Conservation (phyloP, 148 eudicot species). For the Rhododendron molle region DNA sequence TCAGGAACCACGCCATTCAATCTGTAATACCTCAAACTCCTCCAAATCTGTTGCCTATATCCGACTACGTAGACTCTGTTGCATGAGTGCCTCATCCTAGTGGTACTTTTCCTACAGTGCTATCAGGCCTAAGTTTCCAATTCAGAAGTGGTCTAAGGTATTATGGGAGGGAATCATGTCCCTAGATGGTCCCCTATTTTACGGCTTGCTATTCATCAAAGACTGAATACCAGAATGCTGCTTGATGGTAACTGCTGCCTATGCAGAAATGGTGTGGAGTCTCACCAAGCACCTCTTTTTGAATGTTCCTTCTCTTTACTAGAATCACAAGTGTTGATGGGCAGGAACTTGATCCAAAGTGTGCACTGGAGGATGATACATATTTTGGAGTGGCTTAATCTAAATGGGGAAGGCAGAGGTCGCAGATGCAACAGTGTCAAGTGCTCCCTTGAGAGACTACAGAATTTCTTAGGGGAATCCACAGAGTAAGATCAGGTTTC, state of each 20-base stretch:
- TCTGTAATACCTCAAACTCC: too few relatives aligned
- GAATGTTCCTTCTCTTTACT: neutral
- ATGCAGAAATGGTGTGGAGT: neutral
- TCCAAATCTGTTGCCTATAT: neutral
- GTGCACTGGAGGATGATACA: neutral
- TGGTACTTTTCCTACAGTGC: neutral
- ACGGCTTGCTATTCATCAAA: neutral
- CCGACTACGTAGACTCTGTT: neutral
- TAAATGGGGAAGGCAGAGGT: neutral
- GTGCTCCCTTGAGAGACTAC: neutral
- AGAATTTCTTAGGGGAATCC: neutral
- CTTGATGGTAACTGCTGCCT: neutral
- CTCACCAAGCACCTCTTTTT: neutral
- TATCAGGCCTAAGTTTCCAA: neutral
- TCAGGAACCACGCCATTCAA: too few relatives aligned
- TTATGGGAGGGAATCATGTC: neutral
- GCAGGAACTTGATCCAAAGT: neutral
- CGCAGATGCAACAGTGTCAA: neutral
- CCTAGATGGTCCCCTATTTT: neutral
- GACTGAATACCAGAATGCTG: neutral
- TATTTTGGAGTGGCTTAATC: neutral
- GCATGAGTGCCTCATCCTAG: neutral
- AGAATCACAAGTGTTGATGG: neutral
- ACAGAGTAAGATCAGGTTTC: neutral
- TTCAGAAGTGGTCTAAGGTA: neutral